These are phyloP conservation scores for Phytophthora brassicae DNA, from an alignment of 352 stramenopile species.

Conservation along the genomic window DNA sequence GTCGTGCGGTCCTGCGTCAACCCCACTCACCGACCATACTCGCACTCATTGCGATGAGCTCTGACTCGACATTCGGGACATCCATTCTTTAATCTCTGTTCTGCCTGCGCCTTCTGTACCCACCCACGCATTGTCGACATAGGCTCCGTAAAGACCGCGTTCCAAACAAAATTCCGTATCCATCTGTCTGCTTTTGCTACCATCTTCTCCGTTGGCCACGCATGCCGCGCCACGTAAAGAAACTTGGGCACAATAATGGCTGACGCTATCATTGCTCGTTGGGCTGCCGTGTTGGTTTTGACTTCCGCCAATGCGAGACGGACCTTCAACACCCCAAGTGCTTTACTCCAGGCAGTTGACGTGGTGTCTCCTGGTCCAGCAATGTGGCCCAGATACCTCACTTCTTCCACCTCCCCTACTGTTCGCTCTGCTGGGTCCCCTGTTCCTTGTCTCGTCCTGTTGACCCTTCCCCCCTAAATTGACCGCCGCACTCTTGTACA, in stretches of 20 bases:
- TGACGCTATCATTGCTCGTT: background rate
- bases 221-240: background rate
- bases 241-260: background rate
- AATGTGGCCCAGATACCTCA: background rate
- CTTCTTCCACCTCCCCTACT: too few relatives aligned
- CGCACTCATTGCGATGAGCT: background rate
- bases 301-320: background rate
- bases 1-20: background rate
- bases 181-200: background rate
- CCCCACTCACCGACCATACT: background rate
- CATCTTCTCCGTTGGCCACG: background rate
- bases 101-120: background rate
- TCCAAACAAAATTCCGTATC: background rate
- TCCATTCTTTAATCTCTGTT: background rate
- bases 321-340: background rate
- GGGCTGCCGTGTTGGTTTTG: background rate
- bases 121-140: background rate
- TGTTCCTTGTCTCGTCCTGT: background rate
- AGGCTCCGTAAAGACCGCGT: background rate
- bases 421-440: background rate
- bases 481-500: background rate
- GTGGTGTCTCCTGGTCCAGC: background rate
- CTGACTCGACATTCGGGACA: background rate
- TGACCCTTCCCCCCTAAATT: too few relatives aligned
- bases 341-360: background rate